Percentiles rank a stretch among this genome's conserved stretches.
Conservation (phyloP, 139 green algal species). For the Mychonastes homosphaera region DNA sequence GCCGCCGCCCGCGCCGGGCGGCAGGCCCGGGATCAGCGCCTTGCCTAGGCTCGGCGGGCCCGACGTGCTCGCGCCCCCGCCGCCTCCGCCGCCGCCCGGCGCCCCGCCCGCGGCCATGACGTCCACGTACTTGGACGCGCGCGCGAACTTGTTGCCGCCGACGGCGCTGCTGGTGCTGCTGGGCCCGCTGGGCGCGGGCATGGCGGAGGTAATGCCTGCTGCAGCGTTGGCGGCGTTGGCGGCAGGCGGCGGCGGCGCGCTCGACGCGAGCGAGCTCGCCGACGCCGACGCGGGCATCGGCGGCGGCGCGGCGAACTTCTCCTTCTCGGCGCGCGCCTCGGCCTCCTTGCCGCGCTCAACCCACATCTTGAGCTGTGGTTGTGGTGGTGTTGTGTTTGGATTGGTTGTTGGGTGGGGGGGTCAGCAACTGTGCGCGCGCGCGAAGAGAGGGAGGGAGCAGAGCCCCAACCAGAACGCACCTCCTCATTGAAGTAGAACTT, state of each 20-base stretch:
- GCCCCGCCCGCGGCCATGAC: background rate
- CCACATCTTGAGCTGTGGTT: slow-evolving; percentile 20
- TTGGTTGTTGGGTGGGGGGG: background rate
- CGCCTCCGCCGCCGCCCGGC: background rate
- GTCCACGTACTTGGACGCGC: background rate
- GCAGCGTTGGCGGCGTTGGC: too few relatives aligned
- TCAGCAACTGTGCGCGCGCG: background rate
- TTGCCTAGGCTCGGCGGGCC: background rate
- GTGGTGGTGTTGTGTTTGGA: background rate
- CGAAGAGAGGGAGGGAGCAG: background rate
- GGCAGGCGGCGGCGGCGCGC: background rate
- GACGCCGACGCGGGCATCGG: background rate
- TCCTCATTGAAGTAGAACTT: slow-evolving; percentile 19
- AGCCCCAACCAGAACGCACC: background rate
- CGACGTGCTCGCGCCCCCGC: too few relatives aligned
- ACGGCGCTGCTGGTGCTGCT: background rate
- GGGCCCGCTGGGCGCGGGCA: background rate
- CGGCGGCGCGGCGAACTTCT: slow-evolving; percentile 5
- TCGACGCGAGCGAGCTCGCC: background rate
- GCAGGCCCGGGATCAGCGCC: background rate
- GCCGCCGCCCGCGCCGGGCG: background rate
- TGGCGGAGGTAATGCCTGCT: too few relatives aligned
- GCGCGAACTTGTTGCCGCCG: background rate
- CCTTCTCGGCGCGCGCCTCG: slow-evolving; percentile 14
- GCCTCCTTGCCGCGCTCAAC: slow-evolving; percentile 21